Evolutionary conservation across 176 grass and related monocot species (phyloP).

Genomic region (Thinopyrum elongatum): DNA sequence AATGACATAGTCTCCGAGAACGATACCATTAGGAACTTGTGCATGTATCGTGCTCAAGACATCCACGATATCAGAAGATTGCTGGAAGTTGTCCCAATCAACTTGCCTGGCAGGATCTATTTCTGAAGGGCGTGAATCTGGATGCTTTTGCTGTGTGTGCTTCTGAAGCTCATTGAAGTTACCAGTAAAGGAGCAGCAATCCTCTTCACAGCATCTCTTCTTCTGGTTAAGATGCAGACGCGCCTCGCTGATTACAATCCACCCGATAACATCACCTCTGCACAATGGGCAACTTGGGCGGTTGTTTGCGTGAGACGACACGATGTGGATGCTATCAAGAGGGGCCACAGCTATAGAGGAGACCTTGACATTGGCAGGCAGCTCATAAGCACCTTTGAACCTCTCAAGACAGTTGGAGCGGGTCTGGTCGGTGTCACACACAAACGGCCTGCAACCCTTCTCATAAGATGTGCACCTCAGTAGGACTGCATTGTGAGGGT

Average conservation of each 20-base stretch:
- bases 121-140: slow-evolving; percentile 86
- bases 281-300: slow-evolving; percentile 81
- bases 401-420: slow-evolving; percentile 90
- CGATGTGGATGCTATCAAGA: slow-evolving; percentile 64
- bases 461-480: slow-evolving; percentile 79
- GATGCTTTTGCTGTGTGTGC: slow-evolving; percentile 84
- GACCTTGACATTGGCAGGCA: slow-evolving; percentile 62
- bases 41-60: slow-evolving; percentile 93
- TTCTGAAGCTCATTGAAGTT: slow-evolving; percentile 91
- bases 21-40: slow-evolving; percentile 83
- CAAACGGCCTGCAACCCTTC: slow-evolving; percentile 87
- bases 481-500: slow-evolving; percentile 84
- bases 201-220: slow-evolving; percentile 85
- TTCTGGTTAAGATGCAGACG: slow-evolving; percentile 83
- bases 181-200: slow-evolving; percentile 63
- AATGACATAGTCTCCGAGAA: slow-evolving; percentile 96
- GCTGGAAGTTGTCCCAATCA: slow-evolving; percentile 99
- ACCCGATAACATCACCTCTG: slow-evolving; percentile 87
- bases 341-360: slow-evolving; percentile 43
- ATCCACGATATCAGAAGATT: slow-evolving; percentile 95
- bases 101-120: slow-evolving; percentile 81
- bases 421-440: slow-evolving; percentile 89
- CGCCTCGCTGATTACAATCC: slow-evolving; percentile 76
- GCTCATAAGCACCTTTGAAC: slow-evolving; percentile 77
- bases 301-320: slow-evolving; percentile 57